Evolutionary conservation across 345 rosid species (phyloP), one percentile per base, ranked within the genome.

Genomic region (Balakata baccata): DNA sequence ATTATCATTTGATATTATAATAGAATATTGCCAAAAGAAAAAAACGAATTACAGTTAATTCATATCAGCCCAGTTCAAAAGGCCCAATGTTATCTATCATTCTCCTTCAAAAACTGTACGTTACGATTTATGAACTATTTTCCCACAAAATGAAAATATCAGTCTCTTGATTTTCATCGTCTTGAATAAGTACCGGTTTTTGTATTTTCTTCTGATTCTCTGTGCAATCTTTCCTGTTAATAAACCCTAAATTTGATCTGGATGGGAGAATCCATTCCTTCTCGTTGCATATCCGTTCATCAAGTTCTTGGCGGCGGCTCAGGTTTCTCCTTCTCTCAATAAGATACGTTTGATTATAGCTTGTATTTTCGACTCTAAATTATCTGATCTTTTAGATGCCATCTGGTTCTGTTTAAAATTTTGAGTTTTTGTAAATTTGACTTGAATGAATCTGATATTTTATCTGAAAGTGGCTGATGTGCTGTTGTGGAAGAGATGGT

Each of bases 241-340:
- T 41, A 41, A 43, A 20, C 14, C 51, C 63, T 14, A 23, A 59
- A 25, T 25, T 60, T 10, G 34, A 50, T 70, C 66, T 50, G 38
- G 7, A 80, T 80, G 83, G 80, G 60, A 76, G 83, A 75, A 20
- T 17, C 74, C 47, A 7, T 63, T 56, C 82, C 89, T 57, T 75
- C 81, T 58, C 77, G 65, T 74, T 85, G 86, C 74, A 37, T 79
- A 29, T 88, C 90, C 77, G 91, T 91, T 73, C 92, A 93, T 67
- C 87, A 82, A 71, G 82, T 83, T 68, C 95, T 96, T 17, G 96
- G 98, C 54, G 96, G 89, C 25, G 96, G 91, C 76, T 72, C 84
- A 70, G 96, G 98, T 86, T 75, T n/a, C 20, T 29, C 18, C 68
- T 43, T 17, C 22, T 16, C 18, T 22, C 11, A 3, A 6, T 10